A percentile compares a stretch with the other conserved stretches of the same genome.
Conservation (phyloP, 2,329 filamentous ascomycete genomes). For the Endoconidiophora laricicola region DNA sequence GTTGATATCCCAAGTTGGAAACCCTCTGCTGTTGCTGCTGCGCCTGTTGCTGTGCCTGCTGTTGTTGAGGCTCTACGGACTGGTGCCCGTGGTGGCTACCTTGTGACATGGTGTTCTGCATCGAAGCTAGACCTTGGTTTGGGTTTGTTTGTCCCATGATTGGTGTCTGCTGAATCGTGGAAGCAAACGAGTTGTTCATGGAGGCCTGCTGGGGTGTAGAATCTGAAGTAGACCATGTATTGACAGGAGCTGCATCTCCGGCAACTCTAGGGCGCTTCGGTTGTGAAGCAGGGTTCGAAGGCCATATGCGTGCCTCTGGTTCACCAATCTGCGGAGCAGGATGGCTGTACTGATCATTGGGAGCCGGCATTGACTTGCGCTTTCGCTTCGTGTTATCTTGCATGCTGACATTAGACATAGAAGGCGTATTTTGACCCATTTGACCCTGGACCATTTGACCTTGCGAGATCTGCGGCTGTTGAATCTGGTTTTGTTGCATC, state of each 20-base stretch:
- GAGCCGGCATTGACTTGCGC: constrained; percentile 11
- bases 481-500: neutral
- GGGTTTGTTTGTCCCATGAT: constrained; percentile 10
- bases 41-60: neutral
- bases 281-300: constrained; percentile 3
- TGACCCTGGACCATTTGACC: constrained; percentile 5
- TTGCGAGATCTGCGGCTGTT: neutral
- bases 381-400: constrained; percentile 10
- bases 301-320: constrained; percentile 5
- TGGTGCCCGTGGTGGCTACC: constrained; percentile 6
- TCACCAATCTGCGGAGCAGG: constrained; percentile 6
- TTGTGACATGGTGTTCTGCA: constrained; percentile 6
- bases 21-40: neutral
- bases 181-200: constrained; percentile 4
- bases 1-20: neutral
- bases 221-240: constrained; percentile 3
- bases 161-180: constrained; percentile 9
- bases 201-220: constrained; percentile 4
- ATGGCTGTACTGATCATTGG: constrained; percentile 8
- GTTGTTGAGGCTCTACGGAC: constrained; percentile 3
- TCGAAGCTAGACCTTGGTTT: neutral
- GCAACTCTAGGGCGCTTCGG: constrained; percentile 10
- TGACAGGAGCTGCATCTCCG: constrained; percentile 2
- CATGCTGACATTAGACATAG: neutral
- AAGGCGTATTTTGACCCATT: constrained; percentile 3